phyloP scores from a whole-genome alignment of 495 filamentous ascomycete genomes.

The Penicillium pulvis region DNA sequence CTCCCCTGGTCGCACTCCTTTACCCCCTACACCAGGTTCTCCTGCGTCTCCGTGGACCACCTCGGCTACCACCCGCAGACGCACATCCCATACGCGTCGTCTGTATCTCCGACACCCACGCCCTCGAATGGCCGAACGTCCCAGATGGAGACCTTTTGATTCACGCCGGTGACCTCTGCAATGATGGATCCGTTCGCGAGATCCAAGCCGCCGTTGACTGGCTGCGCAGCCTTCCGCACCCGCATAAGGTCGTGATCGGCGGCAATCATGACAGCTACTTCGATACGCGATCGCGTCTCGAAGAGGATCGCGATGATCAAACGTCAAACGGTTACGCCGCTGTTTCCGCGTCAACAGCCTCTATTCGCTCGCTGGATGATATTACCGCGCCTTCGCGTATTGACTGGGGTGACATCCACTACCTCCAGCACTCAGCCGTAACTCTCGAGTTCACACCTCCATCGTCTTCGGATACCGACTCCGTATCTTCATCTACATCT shows the following conservation, averaged over 20 bases:
- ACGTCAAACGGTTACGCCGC: slow-evolving; percentile 21
- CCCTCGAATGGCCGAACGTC: slow-evolving; percentile 59
- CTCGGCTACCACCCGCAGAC: slow-evolving; percentile 53
- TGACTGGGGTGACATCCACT: slow-evolving; percentile 61
- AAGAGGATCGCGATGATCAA: slow-evolving; percentile 42
- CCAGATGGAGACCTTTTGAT: slow-evolving; percentile 84
- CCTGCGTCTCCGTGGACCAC: slow-evolving; percentile 62
- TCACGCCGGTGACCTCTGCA: slow-evolving; percentile 84
- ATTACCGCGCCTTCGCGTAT: slow-evolving; percentile 37
- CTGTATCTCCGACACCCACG: slow-evolving; percentile 90
- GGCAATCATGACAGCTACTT: slow-evolving; percentile 92
- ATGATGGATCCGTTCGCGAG: slow-evolving; percentile 67
- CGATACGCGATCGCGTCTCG: slow-evolving; percentile 55
- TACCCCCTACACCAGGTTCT: slow-evolving; percentile 62
- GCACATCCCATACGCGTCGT: slow-evolving; percentile 69
- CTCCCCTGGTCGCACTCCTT: slow-evolving; percentile 50
- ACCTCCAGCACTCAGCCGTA: slow-evolving; percentile 63
- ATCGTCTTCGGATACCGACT: slow-evolving; percentile 3
- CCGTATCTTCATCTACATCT: slow-evolving; percentile 17
- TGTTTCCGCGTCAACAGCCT: slow-evolving; percentile 45
- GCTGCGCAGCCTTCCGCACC: slow-evolving; percentile 70
- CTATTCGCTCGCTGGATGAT: slow-evolving; percentile 45
- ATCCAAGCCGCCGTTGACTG: slow-evolving; percentile 81
- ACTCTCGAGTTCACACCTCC: slow-evolving; percentile 48
- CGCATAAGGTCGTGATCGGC: slow-evolving; percentile 77